Conservation (phyloP, 116 monocot species). For the Iris pallida region DNA sequence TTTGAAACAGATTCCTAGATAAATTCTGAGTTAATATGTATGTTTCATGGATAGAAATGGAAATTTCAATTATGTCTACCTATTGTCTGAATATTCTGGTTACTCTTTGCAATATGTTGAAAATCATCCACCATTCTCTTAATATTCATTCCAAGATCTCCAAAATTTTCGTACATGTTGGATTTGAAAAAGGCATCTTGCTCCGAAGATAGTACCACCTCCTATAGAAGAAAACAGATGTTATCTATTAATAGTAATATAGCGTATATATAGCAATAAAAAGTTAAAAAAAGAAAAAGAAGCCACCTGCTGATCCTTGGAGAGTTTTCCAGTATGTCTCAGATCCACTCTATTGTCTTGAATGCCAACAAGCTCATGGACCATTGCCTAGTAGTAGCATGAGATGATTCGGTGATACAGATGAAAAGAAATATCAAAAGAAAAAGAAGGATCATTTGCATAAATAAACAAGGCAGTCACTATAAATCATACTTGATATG, state of each 20-base stretch:
- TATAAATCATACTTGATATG: slow-evolving; percentile 67
- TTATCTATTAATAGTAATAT: neutral
- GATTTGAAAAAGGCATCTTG: slow-evolving; percentile 82
- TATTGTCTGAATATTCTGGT: slow-evolving; percentile 84
- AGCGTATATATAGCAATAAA: too few species aligned
- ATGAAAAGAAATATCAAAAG: neutral
- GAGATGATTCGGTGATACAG: neutral
- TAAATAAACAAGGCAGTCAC: slow-evolving; percentile 10
- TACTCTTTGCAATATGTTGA: slow-evolving; percentile 80
- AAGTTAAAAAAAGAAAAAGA: neutral
- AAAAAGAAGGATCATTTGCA: neutral
- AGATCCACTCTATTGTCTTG: slow-evolving; percentile 93
- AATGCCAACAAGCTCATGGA: slow-evolving; percentile 94
- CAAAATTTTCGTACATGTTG: slow-evolving; percentile 89
- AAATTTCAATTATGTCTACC: slow-evolving; percentile 17
- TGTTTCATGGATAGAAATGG: neutral
- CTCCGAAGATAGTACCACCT: slow-evolving; percentile 77
- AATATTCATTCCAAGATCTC: slow-evolving; percentile 89
- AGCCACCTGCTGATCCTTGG: slow-evolving; percentile 75
- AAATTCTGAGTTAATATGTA: too few species aligned
- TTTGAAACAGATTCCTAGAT: too few species aligned
- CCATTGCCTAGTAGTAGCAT: slow-evolving; percentile 70
- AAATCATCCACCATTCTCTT: slow-evolving; percentile 92
- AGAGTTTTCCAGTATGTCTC: slow-evolving; percentile 57
- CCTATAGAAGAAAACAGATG: slow-evolving; percentile 29